phyloP scores from a whole-genome alignment of 176 grass and related monocot species.

The Calamus simplicifolius region DNA sequence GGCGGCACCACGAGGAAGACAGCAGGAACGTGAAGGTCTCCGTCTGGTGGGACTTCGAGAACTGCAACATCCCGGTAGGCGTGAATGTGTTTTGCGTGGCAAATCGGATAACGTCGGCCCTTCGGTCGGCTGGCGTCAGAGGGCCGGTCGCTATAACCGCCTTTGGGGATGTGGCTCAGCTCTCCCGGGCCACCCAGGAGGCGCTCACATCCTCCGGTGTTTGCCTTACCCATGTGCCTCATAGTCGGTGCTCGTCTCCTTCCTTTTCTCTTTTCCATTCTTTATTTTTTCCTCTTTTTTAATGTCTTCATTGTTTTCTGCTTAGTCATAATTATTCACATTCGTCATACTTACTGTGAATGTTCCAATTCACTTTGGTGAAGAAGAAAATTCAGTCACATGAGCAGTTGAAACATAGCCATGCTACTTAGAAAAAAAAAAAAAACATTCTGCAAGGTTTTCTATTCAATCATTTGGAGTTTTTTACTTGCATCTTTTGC shows the following conservation, averaged over 20 bases:
- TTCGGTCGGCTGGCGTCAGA: conserved; percentile 58
- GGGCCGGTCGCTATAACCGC: conserved; percentile 75
- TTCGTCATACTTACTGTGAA: too few relatives aligned
- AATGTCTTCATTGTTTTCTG: too few relatives aligned
- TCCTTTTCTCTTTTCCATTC: neutral
- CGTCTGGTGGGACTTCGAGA: conserved; percentile 99
- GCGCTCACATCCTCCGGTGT: conserved; percentile 63
- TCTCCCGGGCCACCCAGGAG: conserved; percentile 52
- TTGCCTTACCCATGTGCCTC: conserved; percentile 67
- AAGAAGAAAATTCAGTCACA: too few relatives aligned
- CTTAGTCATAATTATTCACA: too few relatives aligned
- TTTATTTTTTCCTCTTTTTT: neutral
- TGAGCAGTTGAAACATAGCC: too few relatives aligned
- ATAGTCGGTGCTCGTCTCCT: conserved; percentile 31
- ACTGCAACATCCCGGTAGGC: conserved; percentile 50
- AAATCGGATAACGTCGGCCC: conserved; percentile 44
- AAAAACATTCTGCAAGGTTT: too few relatives aligned
- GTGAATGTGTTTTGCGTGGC: conserved; percentile 54
- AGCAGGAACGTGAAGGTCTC: conserved; percentile 56
- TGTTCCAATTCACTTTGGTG: too few relatives aligned
- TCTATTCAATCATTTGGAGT: too few relatives aligned
- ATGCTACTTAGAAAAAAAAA: too few relatives aligned
- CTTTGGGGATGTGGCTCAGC: conserved; percentile 68
- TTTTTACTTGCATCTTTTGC: too few relatives aligned
- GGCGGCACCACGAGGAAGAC: conserved; percentile 25